Base-by-base conservation (phyloP, 2,329 filamentous ascomycete genomes). In the Bipolaris victoriae region DNA sequence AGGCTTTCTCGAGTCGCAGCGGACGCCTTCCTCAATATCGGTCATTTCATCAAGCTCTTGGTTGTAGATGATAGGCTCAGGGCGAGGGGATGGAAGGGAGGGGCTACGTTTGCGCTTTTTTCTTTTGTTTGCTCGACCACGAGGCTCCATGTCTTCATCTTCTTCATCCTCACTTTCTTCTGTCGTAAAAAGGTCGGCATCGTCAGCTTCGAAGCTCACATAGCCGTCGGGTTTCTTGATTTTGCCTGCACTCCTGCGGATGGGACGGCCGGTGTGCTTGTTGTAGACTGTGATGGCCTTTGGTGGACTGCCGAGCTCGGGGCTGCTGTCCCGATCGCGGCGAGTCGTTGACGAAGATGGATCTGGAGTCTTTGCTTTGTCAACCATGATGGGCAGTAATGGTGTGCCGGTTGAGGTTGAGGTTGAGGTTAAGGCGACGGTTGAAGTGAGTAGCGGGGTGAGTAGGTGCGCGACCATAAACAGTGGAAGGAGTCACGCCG, bases 211-310 rank as follows among this genome's bases (percentile, higher is more conserved):
- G 22, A 68, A 77, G 54, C 80, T 77, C 18, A 80, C 73, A 55
- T 75, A 81, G n/a, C 72, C 77, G 2, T 69, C 75, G 7, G 66
- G 62, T 13, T 58, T 62, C 49, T 69, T 68, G 53, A 72, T 73
- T 48, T 67, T 70, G 10, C 77, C 76, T n/a, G 76, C 75, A 33
- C 67, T 74, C 33, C 74, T 72, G 40, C 79, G 76, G n/a, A 81
- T 74, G 6, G 79, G 79, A 5, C 79, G 72, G 45, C 79, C 79
- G 7, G 77, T 80, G 52, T 66, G 56, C 44, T 71, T 63, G 63
- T 79, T 79, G 69, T 75, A 76, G 46, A 71, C 67, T 39, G 72
- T 69, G 16, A 60, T 69, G 16, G 60, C 60, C 41, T 58, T 67
- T 7, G 66, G 64, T 4, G 68, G 64, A 43, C 62, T 69, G 11